Evolutionary conservation across 2,329 filamentous ascomycete genomes (phyloP).

Genomic region (Fusarium oligoseptatum): DNA sequence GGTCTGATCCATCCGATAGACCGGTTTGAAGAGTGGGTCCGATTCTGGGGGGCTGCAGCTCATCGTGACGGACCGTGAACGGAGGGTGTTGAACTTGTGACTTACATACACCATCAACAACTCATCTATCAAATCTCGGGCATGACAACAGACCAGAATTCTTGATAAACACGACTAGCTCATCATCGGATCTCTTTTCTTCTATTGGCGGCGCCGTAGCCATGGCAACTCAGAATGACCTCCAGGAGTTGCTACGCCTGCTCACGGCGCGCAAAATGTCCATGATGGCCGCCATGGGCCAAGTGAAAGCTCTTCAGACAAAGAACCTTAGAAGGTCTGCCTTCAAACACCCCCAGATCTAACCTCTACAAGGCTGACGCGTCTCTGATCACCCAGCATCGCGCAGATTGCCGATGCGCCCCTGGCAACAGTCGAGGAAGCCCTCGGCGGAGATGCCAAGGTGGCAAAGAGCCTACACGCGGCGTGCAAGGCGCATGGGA

Average conservation of each 20-base stretch:
- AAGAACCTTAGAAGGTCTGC: slow-evolving; percentile 68
- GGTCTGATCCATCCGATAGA: slow-evolving; percentile 33
- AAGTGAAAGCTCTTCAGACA: slow-evolving; percentile 69
- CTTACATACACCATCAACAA: slow-evolving; percentile 31
- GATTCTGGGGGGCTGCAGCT: slow-evolving; percentile 21
- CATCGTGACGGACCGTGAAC: slow-evolving; percentile 24
- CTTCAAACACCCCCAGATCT: neutral
- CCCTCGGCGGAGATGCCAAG: slow-evolving; percentile 61
- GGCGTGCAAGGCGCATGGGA: slow-evolving; percentile 67
- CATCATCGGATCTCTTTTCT: neutral
- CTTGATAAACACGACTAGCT: neutral
- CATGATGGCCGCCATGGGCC: slow-evolving; percentile 70
- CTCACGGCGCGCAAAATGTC: slow-evolving; percentile 70
- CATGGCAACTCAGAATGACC: slow-evolving; percentile 70
- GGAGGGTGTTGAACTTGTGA: slow-evolving; percentile 16
- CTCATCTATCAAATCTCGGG: neutral
- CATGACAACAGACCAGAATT: neutral
- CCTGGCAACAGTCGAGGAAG: slow-evolving; percentile 58
- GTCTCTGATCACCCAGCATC: slow-evolving; percentile 55
- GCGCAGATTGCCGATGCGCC: slow-evolving; percentile 67
- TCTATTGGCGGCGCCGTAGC: neutral
- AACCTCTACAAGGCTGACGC: neutral
- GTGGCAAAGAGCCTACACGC: slow-evolving; percentile 64
- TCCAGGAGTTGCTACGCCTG: slow-evolving; percentile 72
- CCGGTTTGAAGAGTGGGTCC: slow-evolving; percentile 25